Base-by-base conservation (phyloP, 1,284 basidiomycete species). In the Tilletiaria anomala region DNA sequence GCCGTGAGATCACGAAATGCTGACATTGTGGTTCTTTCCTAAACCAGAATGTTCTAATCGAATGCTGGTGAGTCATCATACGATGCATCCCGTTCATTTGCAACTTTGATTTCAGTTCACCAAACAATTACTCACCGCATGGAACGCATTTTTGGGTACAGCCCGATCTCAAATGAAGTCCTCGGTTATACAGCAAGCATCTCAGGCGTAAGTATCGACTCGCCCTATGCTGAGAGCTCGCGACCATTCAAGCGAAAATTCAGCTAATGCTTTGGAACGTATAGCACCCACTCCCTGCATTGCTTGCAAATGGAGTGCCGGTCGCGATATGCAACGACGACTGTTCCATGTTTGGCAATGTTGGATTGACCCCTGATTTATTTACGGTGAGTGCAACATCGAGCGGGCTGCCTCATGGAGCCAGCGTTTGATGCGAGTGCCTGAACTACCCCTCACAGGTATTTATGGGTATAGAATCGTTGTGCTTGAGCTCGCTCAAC, bases 281-380 rank as follows among this genome's bases (percentile, higher is more conserved):
- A n/a, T n/a, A n/a, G n/a, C 79, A 82, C 55, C 79, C 78, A 4
- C 69, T 82, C 14, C 77, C 78, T 1, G 71, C 75, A 15, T 61
- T 82, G 37, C 60, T 83, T 38, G 81, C 80, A 58, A 70, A 79
- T 42, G 79, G 80, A 3, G 72, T 82, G 3, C 75, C 76, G 6
- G 75, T 83, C 6, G 76, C 76, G 0, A 70, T 83, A 2, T 76
- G 72, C 54, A 80, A 78, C 3, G 81, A 83, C 56, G 81, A 83
- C 53, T 79, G 81, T 3, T 71, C 76, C 1, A 72, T 78, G n/a
- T 83, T 83, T 57, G 78, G 79, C 17, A 80, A 80, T 53, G 78
- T 78, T 75, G 79, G 79, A 0, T 69, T 60, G 29, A 43, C 39
- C 14, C 53, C 47, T 34, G 56, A 58, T 39, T 58, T 56, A 29